Evolutionary conservation across 331 rosid species (phyloP).

Genomic region (Rosa hybrid): DNA sequence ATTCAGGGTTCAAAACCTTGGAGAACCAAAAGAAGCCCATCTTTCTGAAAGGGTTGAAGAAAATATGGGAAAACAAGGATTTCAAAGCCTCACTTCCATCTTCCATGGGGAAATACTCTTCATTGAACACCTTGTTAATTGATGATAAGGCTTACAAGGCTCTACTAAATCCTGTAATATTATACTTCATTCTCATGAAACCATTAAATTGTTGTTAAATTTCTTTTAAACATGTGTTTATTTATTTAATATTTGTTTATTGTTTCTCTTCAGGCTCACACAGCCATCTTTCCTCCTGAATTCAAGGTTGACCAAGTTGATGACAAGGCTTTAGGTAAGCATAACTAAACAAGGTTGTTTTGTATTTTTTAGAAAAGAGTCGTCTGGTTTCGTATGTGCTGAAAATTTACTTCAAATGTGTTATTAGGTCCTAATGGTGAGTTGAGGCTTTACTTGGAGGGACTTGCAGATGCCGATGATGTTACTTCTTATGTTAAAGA

Average conservation of each 20-base stretch:
- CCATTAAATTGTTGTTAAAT: neutral
- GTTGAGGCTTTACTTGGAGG: constrained; percentile 34
- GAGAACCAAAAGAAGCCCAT: constrained; percentile 24
- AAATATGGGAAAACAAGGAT: neutral
- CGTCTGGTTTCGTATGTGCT: neutral
- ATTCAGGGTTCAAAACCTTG: constrained; percentile 32
- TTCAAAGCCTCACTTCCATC: neutral
- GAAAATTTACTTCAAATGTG: no score
- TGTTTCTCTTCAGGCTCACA: constrained; percentile 26
- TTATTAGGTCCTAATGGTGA: constrained; percentile 34
- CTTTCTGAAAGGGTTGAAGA: constrained; percentile 34
- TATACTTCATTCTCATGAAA: neutral
- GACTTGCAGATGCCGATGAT: constrained; percentile 39
- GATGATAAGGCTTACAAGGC: constrained; percentile 45
- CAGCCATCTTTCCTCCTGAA: constrained; percentile 28
- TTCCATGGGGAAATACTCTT: constrained; percentile 12
- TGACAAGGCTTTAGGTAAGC: constrained; percentile 38
- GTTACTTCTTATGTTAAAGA: constrained; percentile 43
- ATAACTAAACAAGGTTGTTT: neutral
- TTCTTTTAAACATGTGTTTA: neutral
- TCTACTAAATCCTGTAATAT: constrained; percentile 41
- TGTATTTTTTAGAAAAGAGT: neutral
- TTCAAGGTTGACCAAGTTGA: constrained; percentile 23
- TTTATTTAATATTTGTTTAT: neutral
- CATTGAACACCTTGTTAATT: constrained; percentile 34